These are phyloP conservation scores for Flagelloscypha sp. DNA, from an alignment of 768 basidiomycete species.

Conservation along the genomic window DNA sequence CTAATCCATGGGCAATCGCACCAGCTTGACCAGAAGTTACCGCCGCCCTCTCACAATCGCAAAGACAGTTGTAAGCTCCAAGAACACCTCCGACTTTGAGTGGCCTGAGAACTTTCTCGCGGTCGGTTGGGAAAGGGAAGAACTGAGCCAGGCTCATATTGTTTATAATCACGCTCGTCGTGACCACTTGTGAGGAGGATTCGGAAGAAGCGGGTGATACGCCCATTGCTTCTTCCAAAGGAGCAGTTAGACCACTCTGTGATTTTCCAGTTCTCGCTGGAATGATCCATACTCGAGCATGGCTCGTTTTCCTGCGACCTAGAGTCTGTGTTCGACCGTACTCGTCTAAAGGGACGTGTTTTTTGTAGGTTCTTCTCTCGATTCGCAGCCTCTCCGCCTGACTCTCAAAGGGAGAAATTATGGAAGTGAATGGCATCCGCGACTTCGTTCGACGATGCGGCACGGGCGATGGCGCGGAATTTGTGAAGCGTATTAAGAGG, in stretches of 20 bases:
- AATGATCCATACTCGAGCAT: conserved; percentile 92
- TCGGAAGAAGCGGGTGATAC: conserved; percentile 8
- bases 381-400: conserved; percentile 47
- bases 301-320: conserved; percentile 83
- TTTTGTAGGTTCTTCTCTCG: conserved; percentile 41
- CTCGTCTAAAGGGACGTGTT: conserved; percentile 56
- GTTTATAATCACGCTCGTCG: conserved; percentile 76
- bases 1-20: conserved; percentile 70
- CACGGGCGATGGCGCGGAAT: conserved; percentile 48
- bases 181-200: conserved; percentile 29
- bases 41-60: too few species aligned
- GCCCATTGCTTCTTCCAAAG: conserved; percentile 18
- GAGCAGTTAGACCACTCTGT: conserved; percentile 4
- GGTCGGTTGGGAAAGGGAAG: conserved; percentile 67
- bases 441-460: conserved; percentile 52
- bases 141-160: conserved; percentile 70
- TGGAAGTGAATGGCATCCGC: conserved; percentile 37
- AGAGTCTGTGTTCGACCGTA: conserved; percentile 80
- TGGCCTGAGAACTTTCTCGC: conserved; percentile 77
- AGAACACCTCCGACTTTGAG: conserved; percentile 76
- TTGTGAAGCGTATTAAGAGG: conserved; percentile 62
- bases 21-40: conserved; percentile 86
- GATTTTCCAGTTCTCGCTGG: conserved; percentile 28
- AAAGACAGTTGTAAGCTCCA: conserved; percentile 83
- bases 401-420: conserved; percentile 58